Base-by-base conservation (phyloP, 2,329 filamentous ascomycete species). In the Tothia fuscella region DNA sequence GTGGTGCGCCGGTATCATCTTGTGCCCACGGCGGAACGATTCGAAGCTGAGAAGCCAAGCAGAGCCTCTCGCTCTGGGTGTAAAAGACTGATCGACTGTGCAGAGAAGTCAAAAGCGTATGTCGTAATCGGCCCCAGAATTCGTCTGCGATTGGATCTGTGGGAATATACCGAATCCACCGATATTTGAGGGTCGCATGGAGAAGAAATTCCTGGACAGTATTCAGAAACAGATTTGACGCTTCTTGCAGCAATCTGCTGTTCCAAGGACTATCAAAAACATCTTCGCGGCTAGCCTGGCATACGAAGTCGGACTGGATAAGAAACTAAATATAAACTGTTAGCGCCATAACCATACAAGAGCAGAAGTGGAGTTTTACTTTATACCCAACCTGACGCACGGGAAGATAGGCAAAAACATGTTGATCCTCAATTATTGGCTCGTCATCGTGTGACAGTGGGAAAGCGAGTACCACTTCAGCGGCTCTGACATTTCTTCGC, bases 21-120 rank as follows among this genome's bases (percentile, higher is more conserved):
- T 14, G 22, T 34, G n/a, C 26, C 19, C n/a, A 12, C 3, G n/a
- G 5, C 14, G 10, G 13, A 3, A 45, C 12, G 13, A 73, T 65
- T 2, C 71, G 49, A 32, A 72, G 71, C 54, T 64, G 19, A 7
- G 13, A 3, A n/a, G 38, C 26, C 7, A 5, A 7, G 6, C 14
- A 30, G 6, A 43, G 22, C 5, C 10, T 20, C 38, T 20, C 12
- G 7, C 6, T 9, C 6, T 12, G 7, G 7, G 36, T 6, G 7
- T 7, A 41, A 17, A 42, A 21, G n/a, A 42, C 21, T 10, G 6
- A 7, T 16, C 20, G 13, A 6, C 10, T 17, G 1, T 25, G 49
- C 20, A 49, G 41, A 25, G n/a, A 17, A 29, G 33, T 7, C 14
- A 19, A 26, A 6, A 43, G 12, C 21, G 19, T 9, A 14, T 6